Conservation (phyloP, 495 filamentous ascomycete species). For the Aspergillus haitiensis region DNA sequence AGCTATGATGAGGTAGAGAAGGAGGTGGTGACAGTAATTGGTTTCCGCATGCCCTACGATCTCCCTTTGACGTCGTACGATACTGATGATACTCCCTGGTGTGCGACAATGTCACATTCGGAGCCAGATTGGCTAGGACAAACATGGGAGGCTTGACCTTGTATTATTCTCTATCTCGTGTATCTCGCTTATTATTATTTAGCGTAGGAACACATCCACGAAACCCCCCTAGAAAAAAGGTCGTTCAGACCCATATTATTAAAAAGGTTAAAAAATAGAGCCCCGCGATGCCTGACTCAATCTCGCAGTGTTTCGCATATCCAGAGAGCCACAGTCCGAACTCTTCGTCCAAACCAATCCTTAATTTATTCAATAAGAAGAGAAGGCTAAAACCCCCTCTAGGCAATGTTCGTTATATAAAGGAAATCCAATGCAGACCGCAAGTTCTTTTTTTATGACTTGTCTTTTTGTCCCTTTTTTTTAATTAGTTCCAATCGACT, state of each 20-base stretch:
- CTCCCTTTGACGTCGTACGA: constrained; percentile 70
- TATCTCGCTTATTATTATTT: neutral
- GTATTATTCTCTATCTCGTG: too few species aligned
- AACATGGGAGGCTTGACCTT: constrained; percentile 40
- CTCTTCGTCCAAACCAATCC: neutral
- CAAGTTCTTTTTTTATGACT: too few species aligned
- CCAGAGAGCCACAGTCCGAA: neutral
- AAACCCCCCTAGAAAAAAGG: neutral
- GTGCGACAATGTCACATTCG: constrained; percentile 58
- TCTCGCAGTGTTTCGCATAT: neutral
- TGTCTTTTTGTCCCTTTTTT: constrained; percentile 13
- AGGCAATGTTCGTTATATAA: too few species aligned
- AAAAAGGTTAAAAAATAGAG: neutral
- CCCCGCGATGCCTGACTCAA: too few species aligned
- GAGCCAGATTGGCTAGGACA: constrained; percentile 73
- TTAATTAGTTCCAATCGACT: constrained; percentile 52
- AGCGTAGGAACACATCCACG: neutral
- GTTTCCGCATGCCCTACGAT: constrained; percentile 80
- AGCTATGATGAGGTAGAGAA: constrained; percentile 1
- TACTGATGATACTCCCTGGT: constrained; percentile 71
- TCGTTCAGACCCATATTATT: neutral
- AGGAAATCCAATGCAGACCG: too few species aligned
- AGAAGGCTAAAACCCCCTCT: too few species aligned
- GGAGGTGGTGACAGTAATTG: constrained; percentile 44
- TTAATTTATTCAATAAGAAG: neutral